Evolutionary conservation across 108 stramenopile species (phyloP).

Genomic region (Chaetoceros tenuissimus): DNA sequence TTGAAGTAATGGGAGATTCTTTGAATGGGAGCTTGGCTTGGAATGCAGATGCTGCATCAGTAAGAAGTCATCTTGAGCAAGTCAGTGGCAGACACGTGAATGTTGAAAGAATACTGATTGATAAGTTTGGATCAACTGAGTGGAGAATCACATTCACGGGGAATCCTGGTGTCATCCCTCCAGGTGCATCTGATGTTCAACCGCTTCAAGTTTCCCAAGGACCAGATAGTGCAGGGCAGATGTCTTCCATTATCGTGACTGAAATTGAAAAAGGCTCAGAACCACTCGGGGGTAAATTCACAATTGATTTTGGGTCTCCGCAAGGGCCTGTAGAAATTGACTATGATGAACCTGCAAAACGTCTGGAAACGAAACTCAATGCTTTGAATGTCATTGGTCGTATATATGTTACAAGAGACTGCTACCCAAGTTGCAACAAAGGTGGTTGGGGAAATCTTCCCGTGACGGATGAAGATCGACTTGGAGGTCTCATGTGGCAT

Average conservation of each 20-base stretch:
- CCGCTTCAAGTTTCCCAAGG: slow-evolving; percentile 33
- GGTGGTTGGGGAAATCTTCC: slow-evolving; percentile 75
- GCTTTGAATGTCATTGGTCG: slow-evolving; percentile 66
- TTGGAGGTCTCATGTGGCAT: slow-evolving; percentile 71
- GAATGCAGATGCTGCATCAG: slow-evolving; percentile 35
- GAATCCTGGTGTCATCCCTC: neutral
- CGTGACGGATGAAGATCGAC: slow-evolving; percentile 35
- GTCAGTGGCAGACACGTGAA: slow-evolving; percentile 29
- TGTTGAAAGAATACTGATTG: slow-evolving; percentile 52
- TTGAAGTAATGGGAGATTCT: slow-evolving; percentile 35
- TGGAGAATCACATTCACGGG: slow-evolving; percentile 26
- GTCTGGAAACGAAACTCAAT: slow-evolving; percentile 52
- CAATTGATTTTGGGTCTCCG: slow-evolving; percentile 31
- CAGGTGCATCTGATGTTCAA: slow-evolving; percentile 23
- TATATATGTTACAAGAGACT: slow-evolving; percentile 40
- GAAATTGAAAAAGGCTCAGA: slow-evolving; percentile 51
- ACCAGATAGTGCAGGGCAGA: slow-evolving; percentile 27
- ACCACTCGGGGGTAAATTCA: slow-evolving; percentile 54
- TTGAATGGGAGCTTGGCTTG: slow-evolving; percentile 25
- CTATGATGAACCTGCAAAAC: slow-evolving; percentile 47
- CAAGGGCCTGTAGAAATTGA: slow-evolving; percentile 22
- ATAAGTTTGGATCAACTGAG: slow-evolving; percentile 64
- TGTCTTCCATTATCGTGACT: slow-evolving; percentile 27
- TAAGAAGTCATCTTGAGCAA: slow-evolving; percentile 34
- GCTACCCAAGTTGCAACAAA: slow-evolving; percentile 41